A percentile compares a stretch with the other conserved stretches of the same genome.
These are phyloP conservation scores for Nicotiana benthamiana DNA, from an alignment of 257 asterid species.

Conservation along the genomic window DNA sequence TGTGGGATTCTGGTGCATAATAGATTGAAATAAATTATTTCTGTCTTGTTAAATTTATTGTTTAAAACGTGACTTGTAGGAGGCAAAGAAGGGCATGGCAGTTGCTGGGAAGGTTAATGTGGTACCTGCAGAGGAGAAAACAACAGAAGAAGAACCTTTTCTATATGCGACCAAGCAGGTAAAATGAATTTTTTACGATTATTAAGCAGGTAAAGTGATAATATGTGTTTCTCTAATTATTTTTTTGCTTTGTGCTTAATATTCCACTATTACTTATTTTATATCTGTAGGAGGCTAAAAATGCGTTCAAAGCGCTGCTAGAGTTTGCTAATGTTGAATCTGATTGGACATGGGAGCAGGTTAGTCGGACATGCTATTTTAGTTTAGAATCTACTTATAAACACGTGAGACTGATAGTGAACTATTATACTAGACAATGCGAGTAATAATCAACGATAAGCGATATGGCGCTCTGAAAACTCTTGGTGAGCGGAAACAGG, in stretches of 20 bases:
- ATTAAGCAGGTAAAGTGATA: constrained; percentile 65
- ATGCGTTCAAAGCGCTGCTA: constrained; percentile 76
- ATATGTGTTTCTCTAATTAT: constrained; percentile 12
- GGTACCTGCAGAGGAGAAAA: constrained; percentile 53
- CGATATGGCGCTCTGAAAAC: constrained; percentile 90
- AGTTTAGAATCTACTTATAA: background rate
- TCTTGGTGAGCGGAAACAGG: constrained; percentile 96
- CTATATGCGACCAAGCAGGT: constrained; percentile 90
- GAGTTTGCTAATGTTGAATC: constrained; percentile 88
- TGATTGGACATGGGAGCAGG: constrained; percentile 99
- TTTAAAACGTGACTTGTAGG: constrained; percentile 26
- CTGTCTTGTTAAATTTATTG: background rate
- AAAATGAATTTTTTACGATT: background rate
- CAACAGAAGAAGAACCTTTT: constrained; percentile 56
- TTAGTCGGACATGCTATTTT: constrained; percentile 18
- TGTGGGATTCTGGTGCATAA: background rate
- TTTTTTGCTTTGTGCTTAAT: constrained; percentile 1
- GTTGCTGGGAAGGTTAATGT: constrained; percentile 45
- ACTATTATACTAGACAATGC: constrained; percentile 67
- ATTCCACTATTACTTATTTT: background rate
- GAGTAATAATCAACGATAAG: constrained; percentile 84
- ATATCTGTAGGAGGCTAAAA: constrained; percentile 75
- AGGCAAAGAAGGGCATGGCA: constrained; percentile 48
- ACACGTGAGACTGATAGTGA: background rate
- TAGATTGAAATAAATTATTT: background rate